Conservation (phyloP, 331 rosid species). For the Telfairia occidentalis region DNA sequence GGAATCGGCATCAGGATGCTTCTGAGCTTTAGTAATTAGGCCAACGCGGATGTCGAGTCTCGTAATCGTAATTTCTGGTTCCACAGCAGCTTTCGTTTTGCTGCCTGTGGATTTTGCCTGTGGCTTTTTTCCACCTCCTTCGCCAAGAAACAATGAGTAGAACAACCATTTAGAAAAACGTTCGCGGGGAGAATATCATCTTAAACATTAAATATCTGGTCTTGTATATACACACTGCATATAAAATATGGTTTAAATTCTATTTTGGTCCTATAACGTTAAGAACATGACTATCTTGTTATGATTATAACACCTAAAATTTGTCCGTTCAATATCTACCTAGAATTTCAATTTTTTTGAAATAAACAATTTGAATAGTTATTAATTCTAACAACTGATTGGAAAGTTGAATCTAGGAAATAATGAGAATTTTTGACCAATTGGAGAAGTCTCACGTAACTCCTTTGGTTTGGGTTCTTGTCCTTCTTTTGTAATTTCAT, state of each 20-base stretch:
- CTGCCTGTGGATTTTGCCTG: conserved; percentile 33
- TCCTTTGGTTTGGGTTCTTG: too few species aligned
- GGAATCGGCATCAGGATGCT: conserved; percentile 94
- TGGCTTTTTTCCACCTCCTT: conserved; percentile 49
- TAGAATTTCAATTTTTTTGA: too few species aligned
- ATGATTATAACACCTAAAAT: neutral
- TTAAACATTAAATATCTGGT: neutral
- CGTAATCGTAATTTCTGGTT: conserved; percentile 50
- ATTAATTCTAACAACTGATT: too few species aligned
- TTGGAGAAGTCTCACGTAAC: too few species aligned
- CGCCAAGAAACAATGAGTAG: conserved; percentile 25
- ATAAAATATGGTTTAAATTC: neutral
- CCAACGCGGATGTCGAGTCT: conserved; percentile 92
- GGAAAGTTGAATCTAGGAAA: too few species aligned
- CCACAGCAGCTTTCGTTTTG: conserved; percentile 37
- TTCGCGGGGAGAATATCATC: neutral
- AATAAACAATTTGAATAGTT: too few species aligned
- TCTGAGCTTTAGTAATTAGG: conserved; percentile 50
- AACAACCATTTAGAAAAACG: neutral
- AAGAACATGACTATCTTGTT: neutral
- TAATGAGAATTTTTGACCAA: too few species aligned
- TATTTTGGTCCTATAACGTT: neutral
- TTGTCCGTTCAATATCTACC: neutral
- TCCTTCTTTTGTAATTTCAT: too few species aligned
- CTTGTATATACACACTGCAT: neutral